Base-by-base conservation (phyloP, 805 yeast species). In the Wickerhamiella allomyrinae region DNA sequence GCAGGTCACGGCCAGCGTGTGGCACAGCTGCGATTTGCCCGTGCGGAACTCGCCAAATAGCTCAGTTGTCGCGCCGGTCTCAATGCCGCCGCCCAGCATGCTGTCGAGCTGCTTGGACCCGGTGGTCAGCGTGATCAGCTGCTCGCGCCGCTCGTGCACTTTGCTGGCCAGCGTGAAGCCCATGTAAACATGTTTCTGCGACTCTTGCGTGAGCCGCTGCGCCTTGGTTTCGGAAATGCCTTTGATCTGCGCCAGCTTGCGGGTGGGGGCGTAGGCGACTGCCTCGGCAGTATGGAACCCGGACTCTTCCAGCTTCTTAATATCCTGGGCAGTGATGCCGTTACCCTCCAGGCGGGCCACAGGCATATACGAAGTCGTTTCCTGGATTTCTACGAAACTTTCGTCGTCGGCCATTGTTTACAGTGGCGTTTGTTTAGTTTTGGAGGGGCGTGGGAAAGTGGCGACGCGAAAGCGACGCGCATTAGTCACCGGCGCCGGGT, bases 81-180 rank as follows among this genome's bases (percentile, higher is more conserved):
- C 98, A 40, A 91, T 73, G 34, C 98, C 98, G 41, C 98, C 98
- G 8, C 96, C 96, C 31, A 91, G 67, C 40, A 91, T 66, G 1
- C 95, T 85, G 59, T 91, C 98, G 35, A 91, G 68, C 55, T 85
- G 89, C 57, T 86, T 85, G 2, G 97, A 86, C 1, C 98, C 98
- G 0, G 98, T 89, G 1, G 97, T 87, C 42, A 91, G 67, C 55
- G 95, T 82, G 44, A 91, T 86, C 62, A 91, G 72, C 57, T 86
- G 95, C 5, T 89, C 76, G 53, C 97, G 71, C 54, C 95, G 73
- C 53, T 78, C 75, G 59, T 86, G 95, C 58, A 84, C 85, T 58
- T 86, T 96, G 1, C 94, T 79, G 2, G 97, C 98, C 0, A 97
- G 89, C 19, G 95, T 89, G 66, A 91, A 91, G 0, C 98, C 98